Evolutionary conservation across 176 grass and related monocot genomes (phyloP).

Genomic region (Triticum dicoccoides): DNA sequence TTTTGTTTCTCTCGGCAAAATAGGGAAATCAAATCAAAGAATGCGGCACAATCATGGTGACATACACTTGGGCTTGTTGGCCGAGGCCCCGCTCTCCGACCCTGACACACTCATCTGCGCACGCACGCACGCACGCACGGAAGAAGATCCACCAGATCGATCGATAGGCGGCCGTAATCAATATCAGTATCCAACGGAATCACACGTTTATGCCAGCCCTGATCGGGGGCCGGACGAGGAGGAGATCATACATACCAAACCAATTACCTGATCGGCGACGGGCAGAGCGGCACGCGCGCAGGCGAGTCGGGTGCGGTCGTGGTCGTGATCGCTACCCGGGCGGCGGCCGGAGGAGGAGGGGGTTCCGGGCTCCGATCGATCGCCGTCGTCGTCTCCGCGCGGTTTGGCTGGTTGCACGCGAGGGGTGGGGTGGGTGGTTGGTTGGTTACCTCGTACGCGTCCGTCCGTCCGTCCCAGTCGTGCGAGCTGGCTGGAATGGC

Average conservation of each 20-base stretch:
- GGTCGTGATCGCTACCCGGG: not conserved
- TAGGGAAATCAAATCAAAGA: not conserved
- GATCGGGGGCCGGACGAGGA: not conserved
- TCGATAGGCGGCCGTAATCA: too few species aligned
- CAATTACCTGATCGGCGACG: not conserved
- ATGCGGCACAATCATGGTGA: not conserved
- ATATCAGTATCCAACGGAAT: too few species aligned
- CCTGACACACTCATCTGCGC: constrained; percentile 37
- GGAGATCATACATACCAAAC: too few species aligned
- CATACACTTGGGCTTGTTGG: constrained; percentile 80
- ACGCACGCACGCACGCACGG: not conserved
- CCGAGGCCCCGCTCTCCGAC: constrained; percentile 47
- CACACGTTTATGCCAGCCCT: not conserved
- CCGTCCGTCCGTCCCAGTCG: not conserved
- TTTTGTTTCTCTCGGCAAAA: not conserved
- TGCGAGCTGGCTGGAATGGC: constrained; percentile 17
- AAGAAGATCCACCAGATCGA: not conserved
- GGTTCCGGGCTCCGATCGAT: not conserved
- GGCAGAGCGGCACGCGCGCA: not conserved
- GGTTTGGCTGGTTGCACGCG: not conserved
- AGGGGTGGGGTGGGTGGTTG: too few species aligned
- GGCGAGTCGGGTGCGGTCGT: too few species aligned
- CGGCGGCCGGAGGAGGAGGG: not conserved
- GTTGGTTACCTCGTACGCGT: not conserved
- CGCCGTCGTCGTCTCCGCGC: not conserved